A percentile compares a stretch with the other conserved stretches of the same genome.
Evolutionary conservation across 2,329 filamentous ascomycete species (phyloP).

Genomic region (Pseudocercospora ulei): DNA sequence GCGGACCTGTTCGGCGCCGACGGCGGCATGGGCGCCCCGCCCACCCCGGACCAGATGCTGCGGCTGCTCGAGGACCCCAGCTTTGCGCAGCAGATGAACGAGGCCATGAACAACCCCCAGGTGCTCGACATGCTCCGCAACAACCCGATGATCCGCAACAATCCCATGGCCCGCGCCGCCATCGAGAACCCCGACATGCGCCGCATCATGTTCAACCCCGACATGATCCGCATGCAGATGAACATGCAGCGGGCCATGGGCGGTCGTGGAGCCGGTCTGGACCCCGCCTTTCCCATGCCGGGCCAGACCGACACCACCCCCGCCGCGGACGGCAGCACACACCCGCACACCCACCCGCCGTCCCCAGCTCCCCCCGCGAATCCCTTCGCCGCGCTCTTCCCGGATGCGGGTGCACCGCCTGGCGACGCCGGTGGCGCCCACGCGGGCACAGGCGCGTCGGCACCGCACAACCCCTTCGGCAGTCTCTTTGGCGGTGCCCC

Average conservation of each 20-base stretch:
- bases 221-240: constrained; percentile 69
- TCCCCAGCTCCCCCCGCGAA: constrained; percentile 43
- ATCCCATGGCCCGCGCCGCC: constrained; percentile 79
- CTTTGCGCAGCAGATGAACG: constrained; percentile 78
- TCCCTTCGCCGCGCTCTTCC: constrained; percentile 54
- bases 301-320: constrained; percentile 82
- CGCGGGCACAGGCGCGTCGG: constrained; percentile 25
- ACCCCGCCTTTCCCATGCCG: constrained; percentile 69
- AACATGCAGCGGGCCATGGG: constrained; percentile 64
- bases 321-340: constrained; percentile 16
- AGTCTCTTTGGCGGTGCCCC: constrained; percentile 47
- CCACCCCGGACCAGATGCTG: constrained; percentile 67
- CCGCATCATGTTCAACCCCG: constrained; percentile 85
- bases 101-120: constrained; percentile 88
- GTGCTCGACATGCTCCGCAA: constrained; percentile 71
- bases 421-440: constrained; percentile 26
- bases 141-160: constrained; percentile 66
- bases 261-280: constrained; percentile 42
- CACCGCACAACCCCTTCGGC: constrained; percentile 56
- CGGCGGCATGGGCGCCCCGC: constrained; percentile 87
- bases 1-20: constrained; percentile 87
- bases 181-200: constrained; percentile 81
- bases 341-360: constrained; percentile 19
- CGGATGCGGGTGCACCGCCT: constrained; percentile 26
- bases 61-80: constrained; percentile 82